Conservation (phyloP, 2,329 filamentous ascomycete genomes). For the Aspergillus sclerotialis region DNA sequence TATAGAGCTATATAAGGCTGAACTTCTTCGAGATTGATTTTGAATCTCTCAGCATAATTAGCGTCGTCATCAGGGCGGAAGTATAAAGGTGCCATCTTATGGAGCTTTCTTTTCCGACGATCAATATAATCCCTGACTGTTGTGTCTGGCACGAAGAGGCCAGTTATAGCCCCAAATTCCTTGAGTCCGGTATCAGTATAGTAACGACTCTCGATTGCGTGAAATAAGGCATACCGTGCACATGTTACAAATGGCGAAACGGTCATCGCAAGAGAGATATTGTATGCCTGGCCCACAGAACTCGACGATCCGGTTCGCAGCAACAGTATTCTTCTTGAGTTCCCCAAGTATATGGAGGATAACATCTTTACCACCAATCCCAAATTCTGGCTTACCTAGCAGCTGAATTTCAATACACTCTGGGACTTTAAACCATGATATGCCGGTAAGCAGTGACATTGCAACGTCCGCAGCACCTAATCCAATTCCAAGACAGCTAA, state of each 20-base stretch:
- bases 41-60: conserved; percentile 29
- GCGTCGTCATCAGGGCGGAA: conserved; percentile 35
- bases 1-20: conserved; percentile 35
- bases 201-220: too few species aligned
- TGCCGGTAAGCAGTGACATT: conserved; percentile 39
- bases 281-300: conserved; percentile 37
- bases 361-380: conserved; percentile 41
- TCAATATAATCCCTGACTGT: conserved; percentile 23
- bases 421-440: conserved; percentile 43
- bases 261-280: conserved; percentile 35
- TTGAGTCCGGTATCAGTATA: background rate
- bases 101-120: conserved; percentile 1
- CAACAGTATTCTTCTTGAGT: conserved; percentile 42
- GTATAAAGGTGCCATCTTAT: conserved; percentile 20
- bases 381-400: conserved; percentile 26
- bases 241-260: conserved; percentile 45
- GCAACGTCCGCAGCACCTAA: conserved; percentile 42
- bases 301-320: conserved; percentile 40
- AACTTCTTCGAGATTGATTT: conserved; percentile 34
- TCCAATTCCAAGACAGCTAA: conserved; percentile 39
- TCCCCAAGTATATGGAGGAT: conserved; percentile 40
- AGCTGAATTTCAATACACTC: conserved; percentile 37
- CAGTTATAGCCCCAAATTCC: conserved; percentile 40
- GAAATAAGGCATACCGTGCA: conserved; percentile 31
- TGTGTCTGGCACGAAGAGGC: conserved; percentile 36